These are phyloP conservation scores for Pharus latifolius DNA, from an alignment of 176 grass and related monocot genomes.

Conservation along the genomic window DNA sequence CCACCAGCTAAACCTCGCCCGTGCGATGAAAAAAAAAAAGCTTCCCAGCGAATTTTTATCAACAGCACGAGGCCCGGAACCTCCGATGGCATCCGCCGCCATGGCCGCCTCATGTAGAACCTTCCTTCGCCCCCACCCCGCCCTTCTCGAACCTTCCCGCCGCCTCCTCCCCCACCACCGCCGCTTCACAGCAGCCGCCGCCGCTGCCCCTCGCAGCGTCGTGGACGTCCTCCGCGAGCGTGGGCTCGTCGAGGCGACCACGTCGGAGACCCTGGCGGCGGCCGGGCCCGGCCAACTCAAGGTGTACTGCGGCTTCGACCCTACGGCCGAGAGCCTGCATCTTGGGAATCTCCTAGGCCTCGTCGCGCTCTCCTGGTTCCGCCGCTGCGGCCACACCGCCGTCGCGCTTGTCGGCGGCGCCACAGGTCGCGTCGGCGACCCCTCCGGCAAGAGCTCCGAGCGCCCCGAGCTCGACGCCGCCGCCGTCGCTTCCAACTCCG, in stretches of 20 bases:
- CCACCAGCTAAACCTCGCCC: no score
- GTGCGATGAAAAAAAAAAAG: no score
- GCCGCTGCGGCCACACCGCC: slow-evolving; percentile 68
- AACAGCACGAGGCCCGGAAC: no score
- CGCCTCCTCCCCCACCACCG: neutral
- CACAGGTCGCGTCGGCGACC: slow-evolving; percentile 71
- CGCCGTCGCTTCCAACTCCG: slow-evolving; percentile 44
- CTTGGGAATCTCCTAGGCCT: slow-evolving; percentile 85
- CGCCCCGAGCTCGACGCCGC: slow-evolving; percentile 61
- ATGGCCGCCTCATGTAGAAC: slow-evolving; percentile 36
- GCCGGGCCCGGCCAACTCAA: slow-evolving; percentile 33
- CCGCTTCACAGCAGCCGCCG: slow-evolving; percentile 7
- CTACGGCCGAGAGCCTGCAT: slow-evolving; percentile 83
- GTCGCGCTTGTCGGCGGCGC: slow-evolving; percentile 76
- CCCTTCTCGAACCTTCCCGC: slow-evolving; percentile 12
- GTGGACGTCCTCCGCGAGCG: slow-evolving; percentile 78
- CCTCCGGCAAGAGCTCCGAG: slow-evolving; percentile 75
- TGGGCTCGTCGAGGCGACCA: slow-evolving; percentile 69
- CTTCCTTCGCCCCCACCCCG: slow-evolving; percentile 29
- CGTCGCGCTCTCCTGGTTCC: slow-evolving; percentile 86
- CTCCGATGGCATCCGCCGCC: no score
- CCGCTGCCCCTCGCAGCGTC: slow-evolving; percentile 27
- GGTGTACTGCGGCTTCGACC: slow-evolving; percentile 89
- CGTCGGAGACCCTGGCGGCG: slow-evolving; percentile 44
- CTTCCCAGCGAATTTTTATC: no score